Percentiles rank a stretch among this genome's conserved stretches.
These are phyloP conservation scores for Aspergillus pseudoglaucus DNA, from an alignment of 2,329 filamentous ascomycete species.

Conservation along the genomic window DNA sequence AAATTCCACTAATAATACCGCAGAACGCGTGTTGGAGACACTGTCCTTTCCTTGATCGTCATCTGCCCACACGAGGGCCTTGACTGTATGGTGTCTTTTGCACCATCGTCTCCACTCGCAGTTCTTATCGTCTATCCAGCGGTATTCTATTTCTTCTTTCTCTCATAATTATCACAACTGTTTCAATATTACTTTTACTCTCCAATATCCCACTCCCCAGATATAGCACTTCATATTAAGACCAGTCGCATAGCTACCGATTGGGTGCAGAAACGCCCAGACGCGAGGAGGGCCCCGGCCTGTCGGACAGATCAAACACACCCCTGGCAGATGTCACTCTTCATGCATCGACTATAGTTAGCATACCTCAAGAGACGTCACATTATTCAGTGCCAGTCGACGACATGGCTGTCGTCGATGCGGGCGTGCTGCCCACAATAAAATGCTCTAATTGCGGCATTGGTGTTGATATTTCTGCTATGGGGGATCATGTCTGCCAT, in stretches of 20 bases:
- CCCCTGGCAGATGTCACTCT: not conserved
- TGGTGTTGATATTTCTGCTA: slow-evolving; percentile 74
- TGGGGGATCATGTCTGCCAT: slow-evolving; percentile 77
- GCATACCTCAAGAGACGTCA: slow-evolving; percentile 1
- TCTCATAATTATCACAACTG: not conserved
- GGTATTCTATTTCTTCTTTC: not conserved
- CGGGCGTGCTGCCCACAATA: slow-evolving; percentile 71
- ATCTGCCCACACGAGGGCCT: not conserved
- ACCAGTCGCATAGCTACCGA: not conserved
- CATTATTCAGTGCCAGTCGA: slow-evolving; percentile 43
- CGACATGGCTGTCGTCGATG: slow-evolving; percentile 43
- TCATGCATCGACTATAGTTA: not conserved
- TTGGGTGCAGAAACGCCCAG: not conserved
- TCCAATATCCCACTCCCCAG: not conserved
- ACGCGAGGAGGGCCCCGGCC: not conserved
- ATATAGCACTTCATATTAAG: not conserved
- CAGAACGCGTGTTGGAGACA: not conserved
- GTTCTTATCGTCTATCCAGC: not conserved
- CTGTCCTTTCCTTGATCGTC: not conserved
- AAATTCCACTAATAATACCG: not conserved
- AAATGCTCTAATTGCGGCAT: slow-evolving; percentile 77
- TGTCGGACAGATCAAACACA: not conserved
- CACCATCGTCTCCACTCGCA: not conserved
- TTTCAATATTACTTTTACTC: not conserved
- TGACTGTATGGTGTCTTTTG: not conserved